phyloP scores from a whole-genome alignment of 2,329 filamentous ascomycete species.

The Aspergillus spinulosporus region DNA sequence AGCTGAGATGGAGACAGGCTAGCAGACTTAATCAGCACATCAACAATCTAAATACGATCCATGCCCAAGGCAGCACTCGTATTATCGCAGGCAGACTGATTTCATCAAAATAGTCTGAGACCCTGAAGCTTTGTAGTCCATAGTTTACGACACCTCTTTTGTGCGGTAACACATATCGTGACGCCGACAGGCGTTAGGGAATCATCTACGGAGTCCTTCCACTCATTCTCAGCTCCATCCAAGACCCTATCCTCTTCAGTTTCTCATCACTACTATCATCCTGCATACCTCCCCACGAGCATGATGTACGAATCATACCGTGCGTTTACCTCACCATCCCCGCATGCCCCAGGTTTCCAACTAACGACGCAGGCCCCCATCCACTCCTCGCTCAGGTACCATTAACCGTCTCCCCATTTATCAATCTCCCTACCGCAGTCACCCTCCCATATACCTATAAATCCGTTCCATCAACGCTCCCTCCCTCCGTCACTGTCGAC shows the following conservation, averaged over 20 bases:
- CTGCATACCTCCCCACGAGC: not conserved
- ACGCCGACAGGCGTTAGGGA: not conserved
- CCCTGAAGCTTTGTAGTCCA: not conserved
- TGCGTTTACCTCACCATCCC: slow-evolving; percentile 28
- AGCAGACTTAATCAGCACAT: not conserved
- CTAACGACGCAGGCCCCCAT: slow-evolving; percentile 63
- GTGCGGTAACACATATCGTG: not conserved
- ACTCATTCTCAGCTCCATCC: not conserved
- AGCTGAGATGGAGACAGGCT: slow-evolving; percentile 6
- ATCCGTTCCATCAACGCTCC: slow-evolving; percentile 80
- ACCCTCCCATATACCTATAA: slow-evolving; percentile 97
- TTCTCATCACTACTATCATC: not conserved
- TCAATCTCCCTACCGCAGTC: slow-evolving; percentile 82
- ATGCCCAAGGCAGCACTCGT: not conserved
- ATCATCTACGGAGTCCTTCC: not conserved
- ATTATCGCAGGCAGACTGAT: not conserved
- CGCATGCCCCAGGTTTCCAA: not conserved
- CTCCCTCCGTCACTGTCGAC: slow-evolving; percentile 65
- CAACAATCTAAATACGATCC: not conserved
- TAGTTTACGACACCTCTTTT: not conserved
- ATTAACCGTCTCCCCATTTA: slow-evolving; percentile 89
- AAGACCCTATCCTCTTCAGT: not conserved
- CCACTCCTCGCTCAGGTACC: slow-evolving; percentile 89
- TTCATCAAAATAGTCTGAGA: not conserved
- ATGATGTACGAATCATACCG: slow-evolving; percentile 49